phyloP scores from a whole-genome alignment of 2,329 filamentous ascomycete genomes.

The Sporothrix protearum region DNA sequence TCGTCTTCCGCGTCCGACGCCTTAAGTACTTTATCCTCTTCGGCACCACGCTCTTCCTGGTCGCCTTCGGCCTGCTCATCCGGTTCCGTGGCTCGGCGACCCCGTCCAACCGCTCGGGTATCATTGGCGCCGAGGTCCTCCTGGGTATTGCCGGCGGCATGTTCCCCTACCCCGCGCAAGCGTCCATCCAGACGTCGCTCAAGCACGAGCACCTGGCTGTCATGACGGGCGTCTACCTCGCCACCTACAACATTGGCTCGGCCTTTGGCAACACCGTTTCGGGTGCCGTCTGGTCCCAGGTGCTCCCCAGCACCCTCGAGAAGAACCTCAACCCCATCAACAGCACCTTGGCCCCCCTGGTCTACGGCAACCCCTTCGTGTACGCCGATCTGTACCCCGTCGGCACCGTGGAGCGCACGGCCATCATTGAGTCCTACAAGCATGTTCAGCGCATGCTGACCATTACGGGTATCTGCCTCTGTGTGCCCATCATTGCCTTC shows the following conservation, averaged over 20 bases:
- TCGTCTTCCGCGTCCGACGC: slow-evolving; percentile 56
- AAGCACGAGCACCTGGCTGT: slow-evolving; percentile 57
- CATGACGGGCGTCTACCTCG: slow-evolving; percentile 60
- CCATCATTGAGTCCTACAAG: slow-evolving; percentile 45
- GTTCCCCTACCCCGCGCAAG: slow-evolving; percentile 52
- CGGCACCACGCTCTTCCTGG: slow-evolving; percentile 58
- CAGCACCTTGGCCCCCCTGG: slow-evolving; percentile 37
- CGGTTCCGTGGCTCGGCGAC: slow-evolving; percentile 54
- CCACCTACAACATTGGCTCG: slow-evolving; percentile 60
- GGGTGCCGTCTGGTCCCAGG: slow-evolving; percentile 60
- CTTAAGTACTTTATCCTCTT: slow-evolving; percentile 62
- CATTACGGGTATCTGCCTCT: slow-evolving; percentile 49
- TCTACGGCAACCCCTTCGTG: slow-evolving; percentile 39
- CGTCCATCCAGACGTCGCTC: slow-evolving; percentile 42
- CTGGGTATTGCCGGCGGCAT: slow-evolving; percentile 62
- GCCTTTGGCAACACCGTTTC: slow-evolving; percentile 59
- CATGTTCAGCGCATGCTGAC: slow-evolving; percentile 46
- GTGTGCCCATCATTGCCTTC: slow-evolving; percentile 47
- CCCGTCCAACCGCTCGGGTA: slow-evolving; percentile 47
- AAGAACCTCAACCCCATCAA: slow-evolving; percentile 33
- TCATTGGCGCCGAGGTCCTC: slow-evolving; percentile 60
- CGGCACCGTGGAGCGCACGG: slow-evolving; percentile 43
- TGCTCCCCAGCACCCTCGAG: slow-evolving; percentile 47
- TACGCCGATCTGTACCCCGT: slow-evolving; percentile 39
- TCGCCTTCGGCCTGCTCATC: slow-evolving; percentile 64